These are phyloP conservation scores for Aspergillus ochraceus DNA, from an alignment of 2,329 filamentous ascomycete genomes.

Conservation along the genomic window DNA sequence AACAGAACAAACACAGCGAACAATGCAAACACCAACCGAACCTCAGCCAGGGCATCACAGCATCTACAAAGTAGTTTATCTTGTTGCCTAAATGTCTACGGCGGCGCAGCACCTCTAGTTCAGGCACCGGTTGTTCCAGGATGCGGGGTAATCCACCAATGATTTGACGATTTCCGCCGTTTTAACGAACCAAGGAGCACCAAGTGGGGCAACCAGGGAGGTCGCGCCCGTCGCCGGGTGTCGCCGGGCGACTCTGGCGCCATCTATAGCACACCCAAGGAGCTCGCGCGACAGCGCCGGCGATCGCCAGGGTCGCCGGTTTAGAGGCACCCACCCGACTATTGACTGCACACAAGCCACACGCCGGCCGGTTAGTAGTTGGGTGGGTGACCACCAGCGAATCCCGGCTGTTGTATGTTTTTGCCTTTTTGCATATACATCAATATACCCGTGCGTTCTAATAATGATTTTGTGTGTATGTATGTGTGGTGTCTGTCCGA, in stretches of 20 bases:
- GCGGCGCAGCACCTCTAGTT: not conserved
- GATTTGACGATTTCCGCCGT: not conserved
- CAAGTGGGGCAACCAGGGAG: not conserved
- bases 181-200: not conserved
- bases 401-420: not conserved
- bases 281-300: not conserved
- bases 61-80: no score
- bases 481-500: no score
- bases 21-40: no score
- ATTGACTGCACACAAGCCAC: not conserved
- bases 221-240: not conserved
- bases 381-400: constrained; percentile 1
- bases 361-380: not conserved
- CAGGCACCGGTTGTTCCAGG: not conserved
- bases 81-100: not conserved
- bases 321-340: not conserved
- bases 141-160: not conserved
- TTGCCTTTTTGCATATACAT: not conserved
- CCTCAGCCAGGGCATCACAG: no score
- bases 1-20: no score
- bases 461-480: no score
- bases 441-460: no score
- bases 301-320: not conserved
- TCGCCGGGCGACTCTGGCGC: not conserved
- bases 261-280: not conserved